Evolutionary conservation across 2,329 filamentous ascomycete genomes (phyloP), one percentile per base, ranked within the genome.

Genomic region (Fusarium anguioides): DNA sequence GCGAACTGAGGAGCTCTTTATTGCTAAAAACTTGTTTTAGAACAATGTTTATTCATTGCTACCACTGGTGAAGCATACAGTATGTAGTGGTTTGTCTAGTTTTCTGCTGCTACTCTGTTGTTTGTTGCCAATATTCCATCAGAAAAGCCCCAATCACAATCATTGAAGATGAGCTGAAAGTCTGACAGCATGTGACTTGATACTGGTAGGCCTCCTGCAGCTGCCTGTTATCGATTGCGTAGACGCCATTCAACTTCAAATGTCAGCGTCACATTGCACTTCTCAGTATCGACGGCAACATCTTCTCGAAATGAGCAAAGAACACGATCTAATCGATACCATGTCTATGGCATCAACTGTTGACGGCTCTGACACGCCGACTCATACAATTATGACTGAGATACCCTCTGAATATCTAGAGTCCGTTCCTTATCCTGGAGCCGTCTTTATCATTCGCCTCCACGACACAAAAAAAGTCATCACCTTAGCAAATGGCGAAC

Each of bases 361-460:
- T 17, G 66, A 70, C 9, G 49, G 52, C 7, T 45, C 41, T 14
- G 35, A 26, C 9, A 72, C 70, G 6, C 70, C 70, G 9, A 62
- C 70, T 4, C 53, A 72, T 24, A 59, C 64, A 15, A 59, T 31
- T 9, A 23, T 42, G 8, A 66, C 54, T 27, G 65, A 60, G 36
- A 58, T 15, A 35, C 27, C 37, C 6, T 24, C n/a, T 10, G 42
- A 60, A 21, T 47, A 40, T 20, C 18, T 29, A 10, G 69, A 71
- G 36, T 70, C 68, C 5, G 64, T 73, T 24, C 70, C 72, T 8
- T 52, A 63, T 9, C 72, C 76, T 5, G 73, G 68, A 27, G 71
- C 67, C 18, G 69, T 68, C 24, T 78, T 72, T 51, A 71, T 78
- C 41, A 79, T 79, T 45, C 74, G 71, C n/a, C 70, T 71, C 31